A percentile compares a stretch with the other conserved stretches of the same genome.
Conservation (phyloP, 495 filamentous ascomycete genomes). For the Tuber umbilicatum region DNA sequence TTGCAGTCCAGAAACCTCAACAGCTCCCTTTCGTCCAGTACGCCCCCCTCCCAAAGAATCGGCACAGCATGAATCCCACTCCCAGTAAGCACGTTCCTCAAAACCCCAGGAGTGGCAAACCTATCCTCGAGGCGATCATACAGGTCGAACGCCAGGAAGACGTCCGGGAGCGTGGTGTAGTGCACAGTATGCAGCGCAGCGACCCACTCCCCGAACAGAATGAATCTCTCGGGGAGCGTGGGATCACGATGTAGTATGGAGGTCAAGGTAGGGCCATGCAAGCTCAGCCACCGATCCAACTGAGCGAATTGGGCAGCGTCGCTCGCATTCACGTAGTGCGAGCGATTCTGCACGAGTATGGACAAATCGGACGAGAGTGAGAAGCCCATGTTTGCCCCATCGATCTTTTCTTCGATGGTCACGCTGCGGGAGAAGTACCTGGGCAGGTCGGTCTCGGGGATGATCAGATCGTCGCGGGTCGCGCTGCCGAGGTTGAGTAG, state of each 20-base stretch:
- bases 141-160: constrained; percentile 28
- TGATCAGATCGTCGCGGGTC: constrained; percentile 26
- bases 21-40: constrained; percentile 14
- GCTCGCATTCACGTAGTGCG: constrained; percentile 20
- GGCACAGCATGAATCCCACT: constrained; percentile 21
- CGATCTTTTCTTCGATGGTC: constrained; percentile 25
- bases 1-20: constrained; percentile 16
- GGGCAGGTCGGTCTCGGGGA: constrained; percentile 8
- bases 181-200: constrained; percentile 20
- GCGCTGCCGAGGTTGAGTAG: constrained; percentile 26
- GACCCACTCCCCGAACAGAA: constrained; percentile 33
- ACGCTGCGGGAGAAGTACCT: constrained; percentile 3
- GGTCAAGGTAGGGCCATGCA: neutral
- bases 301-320: constrained; percentile 25
- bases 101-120: neutral
- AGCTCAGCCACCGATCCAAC: constrained; percentile 19
- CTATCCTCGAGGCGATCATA: constrained; percentile 17
- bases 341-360: constrained; percentile 26
- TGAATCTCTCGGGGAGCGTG: constrained; percentile 13
- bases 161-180: constrained; percentile 17
- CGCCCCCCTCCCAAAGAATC: constrained; percentile 19
- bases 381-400: constrained; percentile 30
- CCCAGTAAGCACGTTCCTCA: constrained; percentile 5
- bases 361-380: constrained; percentile 14
- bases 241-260: constrained; percentile 11